Base-by-base conservation (phyloP, 2,329 filamentous ascomycete genomes). In the Aspergillus sp. region DNA sequence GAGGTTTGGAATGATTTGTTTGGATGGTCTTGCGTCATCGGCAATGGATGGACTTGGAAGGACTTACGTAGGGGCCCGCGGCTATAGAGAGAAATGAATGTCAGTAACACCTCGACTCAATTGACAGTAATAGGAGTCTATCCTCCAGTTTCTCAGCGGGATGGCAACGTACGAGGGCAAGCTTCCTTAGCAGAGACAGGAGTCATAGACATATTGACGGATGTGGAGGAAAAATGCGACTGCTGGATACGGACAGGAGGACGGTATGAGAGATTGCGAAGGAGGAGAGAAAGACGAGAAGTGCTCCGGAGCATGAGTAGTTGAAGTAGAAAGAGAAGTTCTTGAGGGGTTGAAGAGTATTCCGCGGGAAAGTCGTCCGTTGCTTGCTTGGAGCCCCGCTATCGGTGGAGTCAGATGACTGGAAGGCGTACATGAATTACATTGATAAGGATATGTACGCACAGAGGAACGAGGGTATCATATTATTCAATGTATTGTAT, bases 11-110 rank as follows among this genome's bases (percentile, higher is more conserved):
- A 39, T 46, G 41, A 45, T 46, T 42, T 41, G 46, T 35, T 43
- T 15, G 23, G 42, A 25, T 42, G 35, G 43, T 4, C 22, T 39
- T 30, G 25, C 25, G 15, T 22, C 15, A 19, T 20, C 7, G 15
- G 15, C 19, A 2, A 10, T 47, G 43, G 42, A 43, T 44, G 30
- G 39, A 10, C 39, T 33, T 41, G 33, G 13, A 39, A 41, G 22
- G 41, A 63, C 69, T 55, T 66, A 72, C 70, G 63, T 73, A 73
- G 45, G 70, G 70, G 47, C 69, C 70, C 45, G 68, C 68, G 52
- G 66, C 68, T 70, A 49, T 37, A 46, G 5, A 5, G 5, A 46
- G 7, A 38, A 12, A 2, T 13, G 9, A 22, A 49, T 56, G 58
- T 49, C 19, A 47, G 38, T 46, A n/a, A 47, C 30, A 30, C 10